These are phyloP conservation scores for Yamadazyma oceani DNA, from an alignment of 1,139 yeast species.

Conservation along the genomic window DNA sequence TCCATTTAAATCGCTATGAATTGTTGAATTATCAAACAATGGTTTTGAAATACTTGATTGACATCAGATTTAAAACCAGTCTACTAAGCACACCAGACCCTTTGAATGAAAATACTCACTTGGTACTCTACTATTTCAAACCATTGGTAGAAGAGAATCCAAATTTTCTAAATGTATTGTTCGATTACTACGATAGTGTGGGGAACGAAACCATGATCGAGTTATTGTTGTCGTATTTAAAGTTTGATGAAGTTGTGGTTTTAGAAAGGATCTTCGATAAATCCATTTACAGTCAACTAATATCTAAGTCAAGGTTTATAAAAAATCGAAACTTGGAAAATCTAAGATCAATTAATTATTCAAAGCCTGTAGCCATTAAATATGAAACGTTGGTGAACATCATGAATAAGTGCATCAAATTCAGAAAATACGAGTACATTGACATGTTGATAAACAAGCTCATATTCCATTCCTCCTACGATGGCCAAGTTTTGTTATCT, in stretches of 20 bases:
- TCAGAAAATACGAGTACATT: conserved; percentile 28
- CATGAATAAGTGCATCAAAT: conserved; percentile 31
- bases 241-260: conserved; percentile 28
- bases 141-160: conserved; percentile 23
- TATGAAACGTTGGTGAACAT: conserved; percentile 25
- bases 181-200: conserved; percentile 27
- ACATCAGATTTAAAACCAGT: conserved; percentile 7
- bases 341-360: conserved; percentile 13
- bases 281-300: conserved; percentile 21
- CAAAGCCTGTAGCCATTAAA: conserved; percentile 18
- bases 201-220: conserved; percentile 17
- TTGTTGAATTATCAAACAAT: conserved; percentile 10
- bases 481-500: conserved; percentile 12
- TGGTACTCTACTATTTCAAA: conserved; percentile 10
- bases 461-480: conserved; percentile 27
- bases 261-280: conserved; percentile 24
- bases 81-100: conserved; percentile 4
- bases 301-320: conserved; percentile 32
- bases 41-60: conserved; percentile 10
- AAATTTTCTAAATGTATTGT: conserved; percentile 24
- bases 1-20: conserved; percentile 5
- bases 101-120: conserved; percentile 2
- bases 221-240: conserved; percentile 28
- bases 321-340: conserved; percentile 15
- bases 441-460: conserved; percentile 38